Percentiles rank a stretch among this genome's conserved stretches.
Conservation (phyloP, 495 filamentous ascomycete genomes). For the Penicillium cosmopolitanum region DNA sequence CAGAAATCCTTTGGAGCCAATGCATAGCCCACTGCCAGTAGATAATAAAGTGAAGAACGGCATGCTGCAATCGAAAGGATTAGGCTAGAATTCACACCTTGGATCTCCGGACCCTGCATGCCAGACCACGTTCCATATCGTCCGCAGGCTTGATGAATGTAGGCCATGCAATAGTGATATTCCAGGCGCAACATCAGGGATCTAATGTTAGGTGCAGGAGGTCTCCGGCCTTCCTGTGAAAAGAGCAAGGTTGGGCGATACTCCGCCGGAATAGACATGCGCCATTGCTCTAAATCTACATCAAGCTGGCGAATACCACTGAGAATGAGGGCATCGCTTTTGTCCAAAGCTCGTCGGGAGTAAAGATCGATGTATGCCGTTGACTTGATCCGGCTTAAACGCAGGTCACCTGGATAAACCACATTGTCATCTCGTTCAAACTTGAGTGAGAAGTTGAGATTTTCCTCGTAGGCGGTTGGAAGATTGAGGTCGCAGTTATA, state of each 20-base stretch:
- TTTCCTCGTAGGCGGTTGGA: conserved; percentile 25
- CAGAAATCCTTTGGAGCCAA: conserved; percentile 2
- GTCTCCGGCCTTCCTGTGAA: conserved; percentile 32
- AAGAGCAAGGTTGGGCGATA: conserved; percentile 5
- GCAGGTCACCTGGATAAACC: conserved; percentile 32
- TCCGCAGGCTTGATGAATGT: conserved; percentile 38
- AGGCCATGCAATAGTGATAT: conserved; percentile 38
- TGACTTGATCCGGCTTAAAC: conserved; percentile 41
- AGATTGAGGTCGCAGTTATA: conserved; percentile 45
- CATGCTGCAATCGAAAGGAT: conserved; percentile 35
- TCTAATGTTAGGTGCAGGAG: conserved; percentile 18
- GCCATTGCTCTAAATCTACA: conserved; percentile 4
- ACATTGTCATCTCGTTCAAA: conserved; percentile 14
- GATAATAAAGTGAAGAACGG: conserved; percentile 10
- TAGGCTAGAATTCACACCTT: conserved; percentile 37
- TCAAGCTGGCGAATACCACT: conserved; percentile 41
- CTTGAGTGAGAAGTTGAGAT: conserved; percentile 14
- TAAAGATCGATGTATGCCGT: conserved; percentile 38
- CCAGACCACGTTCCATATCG: conserved; percentile 24
- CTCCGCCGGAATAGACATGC: background rate
- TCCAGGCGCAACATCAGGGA: conserved; percentile 35
- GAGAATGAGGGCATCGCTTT: conserved; percentile 40
- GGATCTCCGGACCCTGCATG: conserved; percentile 17
- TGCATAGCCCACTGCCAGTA: background rate
- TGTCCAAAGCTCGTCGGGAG: conserved; percentile 34